Percentiles rank a stretch among this genome's conserved stretches.
Conservation (phyloP, 352 stramenopile genomes). For the Globisporangium rhizosaccharum region DNA sequence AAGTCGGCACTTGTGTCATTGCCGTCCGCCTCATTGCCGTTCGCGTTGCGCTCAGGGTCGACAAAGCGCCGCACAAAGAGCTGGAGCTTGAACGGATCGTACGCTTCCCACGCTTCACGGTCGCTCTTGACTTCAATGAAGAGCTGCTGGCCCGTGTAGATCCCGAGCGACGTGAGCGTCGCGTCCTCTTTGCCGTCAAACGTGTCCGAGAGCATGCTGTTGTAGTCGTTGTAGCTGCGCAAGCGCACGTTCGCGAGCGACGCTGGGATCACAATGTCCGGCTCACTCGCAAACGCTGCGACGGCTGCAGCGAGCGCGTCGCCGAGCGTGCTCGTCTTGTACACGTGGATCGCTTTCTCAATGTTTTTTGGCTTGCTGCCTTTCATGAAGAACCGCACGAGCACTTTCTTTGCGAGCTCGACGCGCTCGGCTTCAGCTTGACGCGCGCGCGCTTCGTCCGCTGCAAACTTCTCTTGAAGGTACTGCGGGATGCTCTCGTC, state of each 20-base stretch:
- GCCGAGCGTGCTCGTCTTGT: conserved; percentile 64
- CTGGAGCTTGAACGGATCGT: conserved; percentile 62
- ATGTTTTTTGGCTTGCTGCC: conserved; percentile 55
- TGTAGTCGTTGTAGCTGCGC: conserved; percentile 77
- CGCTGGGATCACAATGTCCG: conserved; percentile 35
- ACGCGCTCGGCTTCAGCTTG: conserved; percentile 56
- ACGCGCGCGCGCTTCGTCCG: conserved; percentile 57
- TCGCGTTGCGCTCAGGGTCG: conserved; percentile 9
- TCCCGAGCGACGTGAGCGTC: conserved; percentile 44
- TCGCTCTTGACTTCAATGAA: conserved; percentile 65
- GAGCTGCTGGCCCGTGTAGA: conserved; percentile 70
- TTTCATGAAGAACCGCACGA: conserved; percentile 80
- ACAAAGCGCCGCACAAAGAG: conserved; percentile 69
- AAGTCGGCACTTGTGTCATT: conserved; percentile 18
- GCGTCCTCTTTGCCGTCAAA: conserved; percentile 53
- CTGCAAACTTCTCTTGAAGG: conserved; percentile 56
- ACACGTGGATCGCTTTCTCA: conserved; percentile 66
- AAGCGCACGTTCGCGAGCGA: conserved; percentile 55
- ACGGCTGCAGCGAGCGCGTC: conserved; percentile 39
- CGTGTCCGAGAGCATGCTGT: conserved; percentile 52
- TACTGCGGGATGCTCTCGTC: conserved; percentile 61
- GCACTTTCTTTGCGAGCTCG: conserved; percentile 71
- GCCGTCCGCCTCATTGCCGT: conserved; percentile 1
- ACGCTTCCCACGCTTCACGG: conserved; percentile 54
- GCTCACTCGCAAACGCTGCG: conserved; percentile 57